phyloP scores from a whole-genome alignment of 106 monocot species.

The Posidonia australis region DNA sequence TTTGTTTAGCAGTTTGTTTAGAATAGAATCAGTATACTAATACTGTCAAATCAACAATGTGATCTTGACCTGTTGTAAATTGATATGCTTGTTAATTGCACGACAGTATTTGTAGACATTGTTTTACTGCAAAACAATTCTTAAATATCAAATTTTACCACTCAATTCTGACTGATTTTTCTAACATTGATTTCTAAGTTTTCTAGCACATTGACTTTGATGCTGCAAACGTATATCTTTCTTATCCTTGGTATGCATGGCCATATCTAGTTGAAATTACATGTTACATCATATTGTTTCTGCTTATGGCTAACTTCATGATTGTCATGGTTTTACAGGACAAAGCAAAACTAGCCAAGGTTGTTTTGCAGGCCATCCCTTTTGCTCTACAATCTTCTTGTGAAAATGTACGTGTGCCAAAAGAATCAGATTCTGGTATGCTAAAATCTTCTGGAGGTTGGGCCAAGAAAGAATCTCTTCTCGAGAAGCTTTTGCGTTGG shows the following conservation, averaged over 20 bases:
- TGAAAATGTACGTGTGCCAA: conserved; percentile 1
- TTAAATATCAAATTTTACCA: too few relatives aligned
- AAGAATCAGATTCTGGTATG: conserved; percentile 8
- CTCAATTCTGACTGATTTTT: too few relatives aligned
- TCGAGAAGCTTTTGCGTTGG: conserved; percentile 64
- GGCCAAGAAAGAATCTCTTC: conserved; percentile 21
- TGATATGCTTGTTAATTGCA: too few relatives aligned
- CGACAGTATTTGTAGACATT: too few relatives aligned
- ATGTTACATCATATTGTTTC: background rate
- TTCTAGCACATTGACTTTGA: too few relatives aligned
- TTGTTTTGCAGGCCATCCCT: conserved; percentile 34
- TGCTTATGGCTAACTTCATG: background rate
- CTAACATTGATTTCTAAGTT: too few relatives aligned
- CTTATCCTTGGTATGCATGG: background rate
- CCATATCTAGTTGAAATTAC: background rate
- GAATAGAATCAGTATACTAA: too few relatives aligned
- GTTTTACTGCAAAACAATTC: too few relatives aligned
- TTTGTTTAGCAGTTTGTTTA: too few relatives aligned
- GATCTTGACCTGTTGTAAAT: too few relatives aligned
- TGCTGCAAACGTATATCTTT: background rate
- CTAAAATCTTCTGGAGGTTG: conserved; percentile 6
- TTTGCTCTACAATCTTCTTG: conserved; percentile 18
- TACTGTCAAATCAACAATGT: too few relatives aligned
- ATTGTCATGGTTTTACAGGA: conserved; percentile 28
- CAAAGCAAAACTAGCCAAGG: conserved; percentile 26